Evolutionary conservation across 768 basidiomycete genomes (phyloP).

Genomic region (Lepiota brunneoincarnata): DNA sequence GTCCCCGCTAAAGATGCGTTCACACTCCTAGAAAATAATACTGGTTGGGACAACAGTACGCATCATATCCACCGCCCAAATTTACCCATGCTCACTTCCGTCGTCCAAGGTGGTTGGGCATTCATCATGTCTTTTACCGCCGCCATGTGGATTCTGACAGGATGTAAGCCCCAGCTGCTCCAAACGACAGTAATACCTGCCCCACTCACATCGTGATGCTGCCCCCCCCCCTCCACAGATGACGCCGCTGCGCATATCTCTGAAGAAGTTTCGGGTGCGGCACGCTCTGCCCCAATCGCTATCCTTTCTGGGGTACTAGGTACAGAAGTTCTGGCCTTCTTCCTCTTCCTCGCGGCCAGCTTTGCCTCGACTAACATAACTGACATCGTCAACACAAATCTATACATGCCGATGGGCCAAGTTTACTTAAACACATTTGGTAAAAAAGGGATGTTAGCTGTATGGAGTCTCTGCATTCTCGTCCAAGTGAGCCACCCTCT

Average conservation of each 20-base stretch:
- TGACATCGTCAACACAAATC: constrained; percentile 37
- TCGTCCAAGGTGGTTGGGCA: constrained; percentile 51
- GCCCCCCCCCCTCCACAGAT: constrained; percentile 30
- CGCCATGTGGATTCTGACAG: constrained; percentile 66
- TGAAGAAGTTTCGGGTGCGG: constrained; percentile 58
- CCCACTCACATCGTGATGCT: background rate
- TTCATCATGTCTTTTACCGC: constrained; percentile 60
- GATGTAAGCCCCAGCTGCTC: constrained; percentile 43
- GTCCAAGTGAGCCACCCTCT: constrained; percentile 10
- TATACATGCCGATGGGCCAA: constrained; percentile 61
- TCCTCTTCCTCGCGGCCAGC: constrained; percentile 51
- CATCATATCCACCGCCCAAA: background rate
- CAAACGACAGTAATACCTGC: background rate
- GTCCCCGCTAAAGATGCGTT: constrained; percentile 59
- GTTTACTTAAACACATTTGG: constrained; percentile 55
- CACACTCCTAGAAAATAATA: constrained; percentile 59
- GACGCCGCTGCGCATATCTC: constrained; percentile 67
- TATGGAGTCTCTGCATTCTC: constrained; percentile 61
- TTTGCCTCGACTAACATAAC: constrained; percentile 51
- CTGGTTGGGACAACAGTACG: constrained; percentile 55
- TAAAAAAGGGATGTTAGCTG: constrained; percentile 55
- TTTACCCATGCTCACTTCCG: background rate
- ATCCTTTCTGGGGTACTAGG: constrained; percentile 52
- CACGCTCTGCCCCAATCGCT: constrained; percentile 54
- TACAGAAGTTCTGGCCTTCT: constrained; percentile 53